Base-by-base conservation (phyloP, 805 yeast genomes). In the Monosporozyma unispora region DNA sequence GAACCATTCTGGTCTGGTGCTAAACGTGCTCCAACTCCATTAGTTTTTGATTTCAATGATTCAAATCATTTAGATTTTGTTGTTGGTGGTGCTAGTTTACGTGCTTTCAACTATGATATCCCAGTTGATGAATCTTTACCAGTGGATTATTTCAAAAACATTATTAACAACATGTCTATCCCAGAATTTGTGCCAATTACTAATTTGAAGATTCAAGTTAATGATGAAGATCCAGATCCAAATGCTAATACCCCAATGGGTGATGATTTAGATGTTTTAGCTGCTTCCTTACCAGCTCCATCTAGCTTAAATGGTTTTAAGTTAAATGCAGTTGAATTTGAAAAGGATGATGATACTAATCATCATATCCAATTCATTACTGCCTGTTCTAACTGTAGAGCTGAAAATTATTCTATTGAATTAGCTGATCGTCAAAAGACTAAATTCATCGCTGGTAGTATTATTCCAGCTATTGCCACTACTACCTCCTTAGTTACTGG, bases 401-500 rank as follows among this genome's bases (percentile, higher is more conserved):
- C 99, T 27, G 74, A 81, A 70, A 91, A 89, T 70, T 91, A 91
- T 64, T 77, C 80, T 39, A 89, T 91, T 57, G 96, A 88, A 62
- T 73, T 88, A 11, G 97, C 91, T 35, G 97, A 91, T 63, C 80
- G 82, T 54, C 81, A 82, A 47, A 87, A 85, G 72, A 93, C 99
- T 37, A 93, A 93, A 72, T 88, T 91, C 61, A 91, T 93, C 66
- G 99, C 99, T 6, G 99, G 99, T 45, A 83, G 95, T 70, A 93
- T 93, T 57, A 93, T 93, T 57, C 99, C 99, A 14, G 99, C 99
- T 19, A 93, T 93, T 73, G 99, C 99, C 35, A 93, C 99, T 2
- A 93, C 99, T 1, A 93, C 99, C n/a, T 95, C 97, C 9, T 73
- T 90, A 57, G 99, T 93, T 21, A 87, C 99, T 6, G 99, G 99